Base-by-base conservation (phyloP, 495 filamentous ascomycete genomes). In the Halenospora varia region DNA sequence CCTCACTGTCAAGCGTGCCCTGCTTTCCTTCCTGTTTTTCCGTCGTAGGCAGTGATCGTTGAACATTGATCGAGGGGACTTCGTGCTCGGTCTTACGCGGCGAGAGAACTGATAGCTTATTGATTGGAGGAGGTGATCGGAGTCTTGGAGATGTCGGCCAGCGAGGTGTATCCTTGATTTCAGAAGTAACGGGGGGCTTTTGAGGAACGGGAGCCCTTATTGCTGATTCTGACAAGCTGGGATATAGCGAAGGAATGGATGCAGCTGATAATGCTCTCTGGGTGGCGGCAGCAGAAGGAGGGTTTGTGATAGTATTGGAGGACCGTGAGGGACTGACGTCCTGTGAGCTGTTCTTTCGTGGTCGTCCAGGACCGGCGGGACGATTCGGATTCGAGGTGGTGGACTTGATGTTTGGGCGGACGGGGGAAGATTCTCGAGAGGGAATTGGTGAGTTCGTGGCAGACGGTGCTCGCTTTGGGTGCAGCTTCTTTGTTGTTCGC, bases 101-200 rank as follows among this genome's bases (percentile, higher is more conserved):
- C 44, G 73, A 77, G 48, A 67, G 59, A 52, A 70, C 75, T 8
- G 53, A 41, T 26, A 58, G 75, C 55, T 65, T 75, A 57, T 77
- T 71, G 45, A 71, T 69, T 51, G 85, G 86, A 10, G 88, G 86
- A 29, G 87, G 86, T 6, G 86, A 89, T 68, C 81, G 82, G 47
- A 89, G 64, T 59, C 86, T 75, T 10, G 84, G 85, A 23, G 83
- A 86, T 53, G 82, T 71, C 22, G 85, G 84, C 82, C 87, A 87
- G 71, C 84, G 81, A 62, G 83, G 80, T 25, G 72, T 62, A 39
- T 81, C 78, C 64, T 68, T 75, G 68, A 82, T 67, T 72, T 88
- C 79, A 48, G 71, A 64, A 11, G 64, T 58, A n/a, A 68, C 65
- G 41, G 74, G 64, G 48, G 78, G 69, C 65, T 89, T 92, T 51